These are phyloP conservation scores for Raphanus sativus DNA, from an alignment of 345 rosid species.

Conservation along the genomic window DNA sequence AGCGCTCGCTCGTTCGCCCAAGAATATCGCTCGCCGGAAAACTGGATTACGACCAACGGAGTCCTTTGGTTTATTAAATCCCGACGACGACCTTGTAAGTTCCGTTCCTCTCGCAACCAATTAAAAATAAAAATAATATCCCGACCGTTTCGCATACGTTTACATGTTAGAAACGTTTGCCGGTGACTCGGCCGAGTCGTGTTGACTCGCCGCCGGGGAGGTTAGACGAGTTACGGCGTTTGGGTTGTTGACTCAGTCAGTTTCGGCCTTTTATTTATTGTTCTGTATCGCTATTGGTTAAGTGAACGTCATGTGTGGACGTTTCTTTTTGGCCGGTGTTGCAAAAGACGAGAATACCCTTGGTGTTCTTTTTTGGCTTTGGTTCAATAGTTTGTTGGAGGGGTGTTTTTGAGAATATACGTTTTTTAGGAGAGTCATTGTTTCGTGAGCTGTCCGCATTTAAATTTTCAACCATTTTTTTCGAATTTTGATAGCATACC, in stretches of 20 bases:
- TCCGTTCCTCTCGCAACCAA: not conserved
- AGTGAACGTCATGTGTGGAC: constrained; percentile 38
- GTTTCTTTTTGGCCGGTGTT: constrained; percentile 6
- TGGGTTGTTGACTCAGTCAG: constrained; percentile 29
- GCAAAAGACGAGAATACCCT: constrained; percentile 43
- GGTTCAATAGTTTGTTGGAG: constrained; percentile 7
- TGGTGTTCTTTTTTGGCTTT: not conserved
- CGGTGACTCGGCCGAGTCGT: constrained; percentile 30
- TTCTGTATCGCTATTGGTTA: not conserved
- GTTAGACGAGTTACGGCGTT: constrained; percentile 26
- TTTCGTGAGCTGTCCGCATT: constrained; percentile 53
- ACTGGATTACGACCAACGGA: constrained; percentile 36
- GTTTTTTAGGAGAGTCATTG: constrained; percentile 12
- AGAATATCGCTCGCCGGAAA: constrained; percentile 35
- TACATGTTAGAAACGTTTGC: constrained; percentile 8
- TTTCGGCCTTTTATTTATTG: constrained; percentile 17
- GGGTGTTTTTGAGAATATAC: constrained; percentile 40
- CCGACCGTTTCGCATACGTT: not conserved
- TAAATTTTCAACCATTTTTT: constrained; percentile 38
- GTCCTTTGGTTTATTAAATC: constrained; percentile 21
- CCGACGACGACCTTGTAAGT: constrained; percentile 38
- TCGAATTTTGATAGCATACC: not conserved
- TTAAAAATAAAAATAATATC: not conserved
- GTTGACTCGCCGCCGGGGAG: constrained; percentile 30
- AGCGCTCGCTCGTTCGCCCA: not conserved